phyloP scores from a whole-genome alignment of 306 rosid genomes.

The Dalbergia cochinchinensis region DNA sequence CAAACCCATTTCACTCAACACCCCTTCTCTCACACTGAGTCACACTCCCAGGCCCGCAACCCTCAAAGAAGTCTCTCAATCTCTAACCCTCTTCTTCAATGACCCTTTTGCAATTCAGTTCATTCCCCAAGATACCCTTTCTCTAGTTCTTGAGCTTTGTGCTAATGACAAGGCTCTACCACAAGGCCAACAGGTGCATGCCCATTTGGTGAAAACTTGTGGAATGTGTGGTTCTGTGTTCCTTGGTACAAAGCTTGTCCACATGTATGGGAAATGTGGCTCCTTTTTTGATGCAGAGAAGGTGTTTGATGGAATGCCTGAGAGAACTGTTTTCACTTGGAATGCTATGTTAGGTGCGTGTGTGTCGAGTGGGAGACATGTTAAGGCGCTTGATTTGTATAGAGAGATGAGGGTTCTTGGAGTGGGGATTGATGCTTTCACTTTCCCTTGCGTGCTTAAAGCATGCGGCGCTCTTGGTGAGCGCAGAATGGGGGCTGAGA shows the following conservation, averaged over 20 bases:
- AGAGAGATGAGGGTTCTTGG: slow-evolving; percentile 61
- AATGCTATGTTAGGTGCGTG: slow-evolving; percentile 80
- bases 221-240: slow-evolving; percentile 51
- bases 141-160: slow-evolving; percentile 70
- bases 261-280: slow-evolving; percentile 72
- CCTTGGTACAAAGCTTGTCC: slow-evolving; percentile 66
- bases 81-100: slow-evolving; percentile 41
- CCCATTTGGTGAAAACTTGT: slow-evolving; percentile 58
- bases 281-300: slow-evolving; percentile 55
- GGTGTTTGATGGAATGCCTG: slow-evolving; percentile 66
- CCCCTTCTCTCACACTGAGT: slow-evolving; percentile 39
- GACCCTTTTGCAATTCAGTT: slow-evolving; percentile 30
- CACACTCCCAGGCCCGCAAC: slow-evolving; percentile 41
- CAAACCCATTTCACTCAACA: slow-evolving; percentile 40
- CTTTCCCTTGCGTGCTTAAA: slow-evolving; percentile 67
- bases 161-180: slow-evolving; percentile 56
- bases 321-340: slow-evolving; percentile 73
- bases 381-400: slow-evolving; percentile 60
- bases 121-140: slow-evolving; percentile 55
- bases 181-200: slow-evolving; percentile 74
- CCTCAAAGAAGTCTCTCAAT: slow-evolving; percentile 57
- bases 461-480: slow-evolving; percentile 57
- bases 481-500: slow-evolving; percentile 55
- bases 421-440: slow-evolving; percentile 60
- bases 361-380: slow-evolving; percentile 60